Percentiles rank a stretch among this genome's conserved stretches.
phyloP scores from a whole-genome alignment of 2,329 filamentous ascomycete genomes.

The Neofusicoccum cordaticola region DNA sequence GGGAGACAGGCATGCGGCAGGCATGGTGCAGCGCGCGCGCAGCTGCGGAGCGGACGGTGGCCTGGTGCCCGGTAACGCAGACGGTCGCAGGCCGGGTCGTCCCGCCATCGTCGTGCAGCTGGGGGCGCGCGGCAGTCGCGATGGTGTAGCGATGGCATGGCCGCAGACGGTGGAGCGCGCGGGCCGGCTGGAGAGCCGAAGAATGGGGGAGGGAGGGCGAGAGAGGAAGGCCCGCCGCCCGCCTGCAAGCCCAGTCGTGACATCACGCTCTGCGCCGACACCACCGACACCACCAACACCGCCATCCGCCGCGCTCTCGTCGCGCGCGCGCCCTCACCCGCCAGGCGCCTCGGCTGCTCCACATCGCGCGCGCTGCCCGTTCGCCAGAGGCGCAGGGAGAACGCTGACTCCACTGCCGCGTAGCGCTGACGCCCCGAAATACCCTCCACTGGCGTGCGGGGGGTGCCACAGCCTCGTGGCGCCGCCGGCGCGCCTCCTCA shows the following conservation, averaged over 20 bases:
- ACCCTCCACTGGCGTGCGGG: background rate
- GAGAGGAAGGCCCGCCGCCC: too few relatives aligned
- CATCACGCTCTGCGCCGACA: background rate
- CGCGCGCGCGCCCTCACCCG: too few relatives aligned
- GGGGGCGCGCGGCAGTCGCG: background rate
- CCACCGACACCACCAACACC: background rate
- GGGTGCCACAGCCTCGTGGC: constrained; percentile 4
- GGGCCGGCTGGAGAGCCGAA: constrained; percentile 11
- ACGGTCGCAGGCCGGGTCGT: constrained; percentile 2
- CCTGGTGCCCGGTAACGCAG: background rate
- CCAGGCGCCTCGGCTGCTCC: background rate
- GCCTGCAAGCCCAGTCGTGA: background rate
- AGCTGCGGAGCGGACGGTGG: background rate
- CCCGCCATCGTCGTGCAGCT: background rate
- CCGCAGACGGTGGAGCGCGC: background rate
- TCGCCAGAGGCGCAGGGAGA: background rate
- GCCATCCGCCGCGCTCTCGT: too few relatives aligned
- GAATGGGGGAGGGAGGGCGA: background rate
- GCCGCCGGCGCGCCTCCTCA: background rate
- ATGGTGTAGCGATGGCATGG: too few relatives aligned
- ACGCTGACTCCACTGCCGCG: background rate
- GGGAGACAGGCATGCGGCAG: background rate
- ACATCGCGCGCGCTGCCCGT: background rate
- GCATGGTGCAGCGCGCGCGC: too few relatives aligned
- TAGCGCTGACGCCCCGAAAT: constrained; percentile 11